These are phyloP conservation scores for Rosellinia necatrix DNA, from an alignment of 2,329 filamentous ascomycete genomes.

Conservation along the genomic window DNA sequence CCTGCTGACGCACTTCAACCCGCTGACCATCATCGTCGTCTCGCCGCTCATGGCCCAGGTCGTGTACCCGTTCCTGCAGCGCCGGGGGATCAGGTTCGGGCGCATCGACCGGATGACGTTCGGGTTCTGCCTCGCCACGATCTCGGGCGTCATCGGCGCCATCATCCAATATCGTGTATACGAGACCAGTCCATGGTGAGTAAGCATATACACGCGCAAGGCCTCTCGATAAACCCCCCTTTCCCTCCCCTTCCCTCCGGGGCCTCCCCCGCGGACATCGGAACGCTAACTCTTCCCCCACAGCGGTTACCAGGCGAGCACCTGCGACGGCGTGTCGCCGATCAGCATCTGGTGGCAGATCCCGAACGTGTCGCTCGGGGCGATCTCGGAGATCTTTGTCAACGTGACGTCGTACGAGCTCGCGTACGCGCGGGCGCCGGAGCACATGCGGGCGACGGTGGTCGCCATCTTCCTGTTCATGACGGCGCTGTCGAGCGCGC, in stretches of 20 bases:
- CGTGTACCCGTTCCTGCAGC: conserved; percentile 62
- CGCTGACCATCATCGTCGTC: conserved; percentile 62
- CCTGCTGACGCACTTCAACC: conserved; percentile 62
- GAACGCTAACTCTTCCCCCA: conserved; percentile 4
- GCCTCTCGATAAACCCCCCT: too few species aligned
- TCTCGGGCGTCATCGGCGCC: conserved; percentile 60
- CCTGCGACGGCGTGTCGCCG: conserved; percentile 45
- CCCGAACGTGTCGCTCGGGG: conserved; percentile 56
- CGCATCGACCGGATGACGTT: conserved; percentile 62
- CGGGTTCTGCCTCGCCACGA: conserved; percentile 56
- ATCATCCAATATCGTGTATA: conserved; percentile 65
- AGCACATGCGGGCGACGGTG: conserved; percentile 65
- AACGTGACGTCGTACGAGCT: conserved; percentile 70
- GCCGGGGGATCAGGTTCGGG: conserved; percentile 56
- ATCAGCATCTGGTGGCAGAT: conserved; percentile 59
- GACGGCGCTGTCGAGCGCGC: conserved; percentile 59
- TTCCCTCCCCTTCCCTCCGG: too few species aligned
- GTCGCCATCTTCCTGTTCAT: conserved; percentile 62
- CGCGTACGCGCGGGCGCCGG: conserved; percentile 69
- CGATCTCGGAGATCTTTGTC: conserved; percentile 60
- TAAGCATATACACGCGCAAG: background rate
- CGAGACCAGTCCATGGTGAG: conserved; percentile 53
- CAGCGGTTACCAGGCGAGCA: conserved; percentile 49
- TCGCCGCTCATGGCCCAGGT: conserved; percentile 56
- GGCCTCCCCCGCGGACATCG: too few species aligned